Conservation (phyloP, 306 rosid species). For the Fragaria iinumae region DNA sequence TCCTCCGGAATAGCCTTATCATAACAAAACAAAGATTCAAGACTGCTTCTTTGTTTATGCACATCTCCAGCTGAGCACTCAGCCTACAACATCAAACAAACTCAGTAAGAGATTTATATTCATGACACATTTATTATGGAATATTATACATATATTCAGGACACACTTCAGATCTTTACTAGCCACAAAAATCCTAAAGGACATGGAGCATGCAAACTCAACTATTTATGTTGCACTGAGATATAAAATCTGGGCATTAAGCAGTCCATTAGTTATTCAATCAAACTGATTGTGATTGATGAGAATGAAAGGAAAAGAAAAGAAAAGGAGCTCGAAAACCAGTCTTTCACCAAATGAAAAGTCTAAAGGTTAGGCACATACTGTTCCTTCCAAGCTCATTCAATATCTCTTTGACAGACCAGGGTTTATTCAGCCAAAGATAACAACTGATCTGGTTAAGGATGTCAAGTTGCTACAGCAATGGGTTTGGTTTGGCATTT, state of each 20-base stretch:
- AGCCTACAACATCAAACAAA: constrained; percentile 39
- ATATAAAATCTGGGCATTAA: background rate
- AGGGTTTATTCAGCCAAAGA: background rate
- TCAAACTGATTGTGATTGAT: background rate
- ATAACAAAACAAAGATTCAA: constrained; percentile 74
- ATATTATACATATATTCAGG: background rate
- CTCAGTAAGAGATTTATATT: background rate
- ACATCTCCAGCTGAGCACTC: constrained; percentile 50
- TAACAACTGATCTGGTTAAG: background rate
- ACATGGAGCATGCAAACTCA: background rate
- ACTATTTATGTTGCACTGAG: background rate
- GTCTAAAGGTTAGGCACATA: background rate
- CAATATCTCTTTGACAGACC: background rate
- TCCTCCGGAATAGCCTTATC: constrained; percentile 86
- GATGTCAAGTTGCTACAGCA: background rate
- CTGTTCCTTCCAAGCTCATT: background rate
- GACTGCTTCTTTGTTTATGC: constrained; percentile 52
- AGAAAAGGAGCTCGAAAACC: background rate
- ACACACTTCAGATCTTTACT: background rate
- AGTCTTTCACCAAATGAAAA: background rate
- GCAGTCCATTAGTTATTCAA: background rate
- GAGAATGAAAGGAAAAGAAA: background rate
- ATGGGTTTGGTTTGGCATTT: background rate
- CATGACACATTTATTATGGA: background rate
- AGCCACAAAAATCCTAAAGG: background rate